Evolutionary conservation across 2,329 filamentous ascomycete species (phyloP).

Genomic region (Penicillium sp.): DNA sequence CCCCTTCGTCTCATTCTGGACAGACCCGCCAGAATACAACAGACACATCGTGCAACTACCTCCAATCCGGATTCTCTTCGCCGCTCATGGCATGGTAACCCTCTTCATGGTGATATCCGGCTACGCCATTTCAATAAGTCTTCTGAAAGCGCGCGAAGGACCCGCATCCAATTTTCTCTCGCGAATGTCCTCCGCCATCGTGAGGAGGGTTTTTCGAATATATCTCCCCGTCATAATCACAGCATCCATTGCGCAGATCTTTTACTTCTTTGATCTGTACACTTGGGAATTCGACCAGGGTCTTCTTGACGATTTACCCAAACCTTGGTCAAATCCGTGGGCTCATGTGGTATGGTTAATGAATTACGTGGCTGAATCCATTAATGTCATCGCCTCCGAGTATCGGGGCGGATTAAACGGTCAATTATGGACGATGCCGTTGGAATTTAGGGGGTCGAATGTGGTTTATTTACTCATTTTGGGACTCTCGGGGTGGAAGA

Average conservation of each 20-base stretch:
- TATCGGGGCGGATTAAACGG: constrained; percentile 26
- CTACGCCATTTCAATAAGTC: constrained; percentile 59
- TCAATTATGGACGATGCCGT: constrained; percentile 31
- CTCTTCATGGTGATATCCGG: constrained; percentile 64
- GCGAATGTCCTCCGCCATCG: constrained; percentile 23
- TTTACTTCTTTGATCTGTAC: constrained; percentile 26
- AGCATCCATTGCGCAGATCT: constrained; percentile 19
- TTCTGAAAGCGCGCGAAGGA: constrained; percentile 38
- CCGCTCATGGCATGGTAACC: constrained; percentile 51
- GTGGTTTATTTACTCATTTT: constrained; percentile 25
- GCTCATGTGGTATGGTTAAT: constrained; percentile 22
- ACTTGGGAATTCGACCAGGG: constrained; percentile 21
- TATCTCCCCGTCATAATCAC: constrained; percentile 25
- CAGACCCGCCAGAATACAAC: constrained; percentile 21
- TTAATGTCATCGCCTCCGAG: constrained; percentile 25
- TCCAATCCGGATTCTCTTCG: constrained; percentile 42
- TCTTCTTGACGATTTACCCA: constrained; percentile 16
- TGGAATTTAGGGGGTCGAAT: constrained; percentile 28
- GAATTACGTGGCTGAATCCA: constrained; percentile 25
- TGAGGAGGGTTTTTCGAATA: constrained; percentile 25
- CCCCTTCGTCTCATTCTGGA: constrained; percentile 28
- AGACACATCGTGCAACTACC: constrained; percentile 39
- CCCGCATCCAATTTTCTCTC: constrained; percentile 14
- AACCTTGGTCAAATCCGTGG: constrained; percentile 24
- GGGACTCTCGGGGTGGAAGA: constrained; percentile 21